Evolutionary conservation across 306 rosid species (phyloP).

Genomic region (Dicorynia guianensis): DNA sequence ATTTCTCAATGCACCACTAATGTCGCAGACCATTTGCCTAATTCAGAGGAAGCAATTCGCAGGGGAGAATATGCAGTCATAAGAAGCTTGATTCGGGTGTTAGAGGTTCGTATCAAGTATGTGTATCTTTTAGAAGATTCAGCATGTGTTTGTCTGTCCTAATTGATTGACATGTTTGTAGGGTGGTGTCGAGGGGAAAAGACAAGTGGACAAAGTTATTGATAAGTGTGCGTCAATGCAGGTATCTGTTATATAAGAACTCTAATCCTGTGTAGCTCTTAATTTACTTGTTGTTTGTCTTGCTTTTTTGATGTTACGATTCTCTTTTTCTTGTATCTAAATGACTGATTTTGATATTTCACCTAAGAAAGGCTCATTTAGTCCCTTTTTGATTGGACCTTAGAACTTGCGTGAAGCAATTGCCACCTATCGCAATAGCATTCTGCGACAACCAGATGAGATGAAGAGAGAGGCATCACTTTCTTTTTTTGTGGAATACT

Average conservation of each 20-base stretch:
- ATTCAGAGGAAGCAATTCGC: constrained; percentile 88
- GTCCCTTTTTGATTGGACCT: constrained; percentile 39
- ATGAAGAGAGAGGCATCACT: constrained; percentile 90
- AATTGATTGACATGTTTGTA: constrained; percentile 46
- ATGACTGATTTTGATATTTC: constrained; percentile 33
- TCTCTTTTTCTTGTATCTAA: constrained; percentile 33
- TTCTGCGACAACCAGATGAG: constrained; percentile 89
- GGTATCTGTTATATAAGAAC: constrained; percentile 53
- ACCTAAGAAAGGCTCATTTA: constrained; percentile 32
- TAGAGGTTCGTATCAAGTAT: constrained; percentile 62
- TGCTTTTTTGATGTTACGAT: constrained; percentile 18
- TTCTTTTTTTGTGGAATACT: constrained; percentile 86
- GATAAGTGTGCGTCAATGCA: constrained; percentile 95
- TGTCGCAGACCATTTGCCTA: constrained; percentile 64
- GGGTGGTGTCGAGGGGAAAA: constrained; percentile 97
- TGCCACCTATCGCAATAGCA: constrained; percentile 86
- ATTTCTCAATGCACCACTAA: constrained; percentile 60
- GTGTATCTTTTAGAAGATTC: constrained; percentile 27
- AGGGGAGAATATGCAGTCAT: constrained; percentile 91
- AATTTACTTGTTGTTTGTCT: constrained; percentile 28
- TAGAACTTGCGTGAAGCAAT: constrained; percentile 94
- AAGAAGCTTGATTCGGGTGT: constrained; percentile 88
- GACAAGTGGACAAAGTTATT: constrained; percentile 93
- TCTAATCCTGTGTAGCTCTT: constrained; percentile 26
- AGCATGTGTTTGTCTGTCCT: constrained; percentile 23